These are phyloP conservation scores for Trichocomaceae sp. DNA, from an alignment of 2,329 filamentous ascomycete species.

Conservation along the genomic window DNA sequence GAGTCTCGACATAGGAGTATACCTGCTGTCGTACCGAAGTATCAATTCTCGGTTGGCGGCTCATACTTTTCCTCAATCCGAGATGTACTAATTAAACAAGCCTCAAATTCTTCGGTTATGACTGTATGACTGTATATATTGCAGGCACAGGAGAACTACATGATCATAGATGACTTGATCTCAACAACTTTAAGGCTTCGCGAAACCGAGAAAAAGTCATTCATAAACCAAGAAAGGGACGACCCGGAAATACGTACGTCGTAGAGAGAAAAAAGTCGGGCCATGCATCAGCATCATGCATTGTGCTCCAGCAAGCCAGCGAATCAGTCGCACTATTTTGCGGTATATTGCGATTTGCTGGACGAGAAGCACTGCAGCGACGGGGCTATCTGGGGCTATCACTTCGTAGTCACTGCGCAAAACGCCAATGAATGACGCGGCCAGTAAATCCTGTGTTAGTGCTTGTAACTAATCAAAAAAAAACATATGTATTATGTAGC, in stretches of 20 bases:
- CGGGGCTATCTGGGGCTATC: neutral
- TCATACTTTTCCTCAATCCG: conserved; percentile 8
- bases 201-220: neutral
- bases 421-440: neutral
- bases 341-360: neutral
- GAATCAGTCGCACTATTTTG: neutral
- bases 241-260: neutral
- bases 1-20: conserved; percentile 25
- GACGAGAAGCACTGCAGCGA: neutral
- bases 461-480: neutral
- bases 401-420: neutral
- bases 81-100: neutral
- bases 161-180: too few species aligned
- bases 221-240: neutral
- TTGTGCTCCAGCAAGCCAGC: too few species aligned
- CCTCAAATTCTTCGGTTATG: neutral
- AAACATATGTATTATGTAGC: too few species aligned
- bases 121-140: neutral
- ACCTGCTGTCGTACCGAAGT: conserved; percentile 19
- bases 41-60: conserved; percentile 16
- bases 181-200: neutral
- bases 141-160: neutral
- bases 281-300: neutral
- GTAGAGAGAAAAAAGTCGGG: neutral
- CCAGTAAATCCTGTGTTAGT: neutral